Evolutionary conservation across 2,329 filamentous ascomycete genomes (phyloP), one percentile per base, ranked within the genome.

Genomic region (Teratosphaeria pseudoeucalypti): DNA sequence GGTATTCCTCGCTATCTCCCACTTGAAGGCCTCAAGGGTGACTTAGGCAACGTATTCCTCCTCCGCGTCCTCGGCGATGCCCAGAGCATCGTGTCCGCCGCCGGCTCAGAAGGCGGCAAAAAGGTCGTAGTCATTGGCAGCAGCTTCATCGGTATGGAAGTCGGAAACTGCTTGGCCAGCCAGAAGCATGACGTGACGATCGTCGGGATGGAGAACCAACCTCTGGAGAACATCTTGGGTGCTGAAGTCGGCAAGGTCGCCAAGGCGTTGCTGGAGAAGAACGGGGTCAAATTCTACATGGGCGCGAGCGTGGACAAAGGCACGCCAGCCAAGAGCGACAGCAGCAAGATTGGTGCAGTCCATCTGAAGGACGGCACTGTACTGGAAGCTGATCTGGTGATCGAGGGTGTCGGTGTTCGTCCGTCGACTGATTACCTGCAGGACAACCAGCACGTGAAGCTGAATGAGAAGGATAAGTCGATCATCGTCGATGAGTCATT

Each of bases 81-180:
- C 0, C 84, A 92, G 72, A 81, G 80, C 60, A 96, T 99, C 65
- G 80, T 90, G 29, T 81, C 79, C 1, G 90, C 90, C 6, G 88
- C 95, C 54, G 90, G 90, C 6, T 77, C 82, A 34, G 84, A 89
- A 52, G 87, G 89, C 70, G 85, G 85, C 61, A 96, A 96, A 81
- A 96, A 96, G 74, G 85, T 99, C 65, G 90, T 96, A 54, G 81
- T 99, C 14, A 81, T 99, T 58, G 94, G 94, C 49, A 92, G 88
- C 61, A 95, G 90, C 0, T 99, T 99, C 75, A 99, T 99, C 70
- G 94, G 94, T 49, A 95, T 99, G 89, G 94, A 99, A 75, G 84
- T 95, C n/a, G 92, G 89, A 62, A 94, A 92, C 64, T 87, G 78
- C 57, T 77, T 95, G 0, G 86, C 88, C 0, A 76, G 82, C 53